Evolutionary conservation across 2,329 filamentous ascomycete genomes (phyloP), one percentile per base, ranked within the genome.

Genomic region (Akanthomyces muscarius): DNA sequence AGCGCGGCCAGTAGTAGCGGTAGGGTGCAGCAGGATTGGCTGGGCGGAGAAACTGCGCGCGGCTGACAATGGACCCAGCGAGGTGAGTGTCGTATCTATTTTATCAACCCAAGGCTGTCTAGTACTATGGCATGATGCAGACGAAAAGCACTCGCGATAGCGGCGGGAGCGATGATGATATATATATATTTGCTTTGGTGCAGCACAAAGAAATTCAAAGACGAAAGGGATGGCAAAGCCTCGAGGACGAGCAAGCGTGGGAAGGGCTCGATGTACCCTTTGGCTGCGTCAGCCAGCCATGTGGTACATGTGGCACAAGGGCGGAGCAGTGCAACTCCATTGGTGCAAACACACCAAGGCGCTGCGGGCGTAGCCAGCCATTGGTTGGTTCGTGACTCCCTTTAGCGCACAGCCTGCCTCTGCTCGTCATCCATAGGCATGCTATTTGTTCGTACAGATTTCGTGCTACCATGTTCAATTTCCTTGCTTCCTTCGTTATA

Each of bases 31-130:
- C 48, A 28, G 44, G 54, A 38, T 51, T 45, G 61, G 52, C 45
- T 63, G 45, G 45, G 61, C 45, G 61, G 52, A 62, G 60, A 56
- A 44, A 50, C 60, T 28, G 42, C 42, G 53, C 60, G 60, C 51
- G 61, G 61, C 61, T 63, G 61, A 63, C 45, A 25, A 42, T 54
- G 61, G 61, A 11, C 45, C 52, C 56, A 47, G 33, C 18, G 33
- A 10, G 25, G 30, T 25, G 30, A 28, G 28, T 10, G 48, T 52
- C 25, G 48, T 16, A 30, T 33, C 30, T 48, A 23, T 48, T 23
- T 48, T 28, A 10, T 25, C 21, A 2, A 23, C 21, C 45, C 45
- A 25, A 25, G 21, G 45, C 4, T 48, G 21, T 4, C 21, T 25
- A 7, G 2, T 4, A 13, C 28, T 48, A 13, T 4, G 23, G 4